Conservation (phyloP, 805 yeast species). For the Kuraishia molischiana region DNA sequence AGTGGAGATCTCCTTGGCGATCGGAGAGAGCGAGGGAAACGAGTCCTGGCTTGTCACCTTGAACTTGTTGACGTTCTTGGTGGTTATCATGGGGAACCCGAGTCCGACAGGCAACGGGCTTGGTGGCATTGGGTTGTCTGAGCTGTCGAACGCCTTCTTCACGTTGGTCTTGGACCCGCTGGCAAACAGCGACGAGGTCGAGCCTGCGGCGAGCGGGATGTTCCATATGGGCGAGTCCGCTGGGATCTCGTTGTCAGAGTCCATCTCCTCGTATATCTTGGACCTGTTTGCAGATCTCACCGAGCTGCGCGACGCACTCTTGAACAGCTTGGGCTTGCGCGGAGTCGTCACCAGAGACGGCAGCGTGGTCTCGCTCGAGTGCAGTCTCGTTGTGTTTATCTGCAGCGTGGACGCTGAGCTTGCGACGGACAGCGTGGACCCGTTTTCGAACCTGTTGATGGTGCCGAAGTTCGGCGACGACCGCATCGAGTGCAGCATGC, state of each 20-base stretch:
- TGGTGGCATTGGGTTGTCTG: constrained; percentile 25
- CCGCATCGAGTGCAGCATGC: constrained; percentile 1
- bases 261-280: constrained; percentile 19
- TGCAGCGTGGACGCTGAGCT: neutral
- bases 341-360: neutral
- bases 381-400: neutral
- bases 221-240: constrained; percentile 37
- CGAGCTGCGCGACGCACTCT: constrained; percentile 6
- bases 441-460: neutral
- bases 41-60: constrained; percentile 8
- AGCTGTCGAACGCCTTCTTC: constrained; percentile 4
- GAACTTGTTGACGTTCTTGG: neutral
- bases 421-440: neutral
- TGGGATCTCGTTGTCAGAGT: constrained; percentile 24
- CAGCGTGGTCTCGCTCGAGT: neutral
- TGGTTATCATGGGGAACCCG: constrained; percentile 1
- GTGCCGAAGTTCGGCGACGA: neutral
- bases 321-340: neutral
- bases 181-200: constrained; percentile 19
- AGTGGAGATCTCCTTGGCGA: constrained; percentile 28
- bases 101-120: constrained; percentile 38
- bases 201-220: constrained; percentile 36
- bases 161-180: constrained; percentile 1
- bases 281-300: constrained; percentile 16
- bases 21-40: constrained; percentile 19